Percentiles rank a stretch among this genome's conserved stretches.
These are phyloP conservation scores for Colletotrichum salicis DNA, from an alignment of 2,329 filamentous ascomycete species.

Conservation along the genomic window DNA sequence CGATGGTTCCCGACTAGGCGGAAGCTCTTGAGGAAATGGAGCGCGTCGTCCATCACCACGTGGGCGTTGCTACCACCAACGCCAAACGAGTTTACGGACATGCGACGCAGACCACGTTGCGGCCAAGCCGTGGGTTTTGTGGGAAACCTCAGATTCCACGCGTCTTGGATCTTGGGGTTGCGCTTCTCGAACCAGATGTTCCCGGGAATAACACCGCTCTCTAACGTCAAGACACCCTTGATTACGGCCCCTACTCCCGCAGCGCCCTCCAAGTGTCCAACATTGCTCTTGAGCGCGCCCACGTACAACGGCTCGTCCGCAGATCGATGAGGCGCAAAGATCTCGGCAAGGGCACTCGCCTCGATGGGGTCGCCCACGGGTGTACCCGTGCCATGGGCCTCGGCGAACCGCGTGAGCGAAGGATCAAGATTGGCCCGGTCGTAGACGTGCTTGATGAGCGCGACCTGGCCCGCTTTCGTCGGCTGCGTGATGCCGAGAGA, in stretches of 20 bases:
- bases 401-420: slow-evolving; percentile 45
- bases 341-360: slow-evolving; percentile 56
- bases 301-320: slow-evolving; percentile 43
- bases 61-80: slow-evolving; percentile 38
- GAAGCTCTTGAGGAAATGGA: slow-evolving; percentile 25
- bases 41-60: slow-evolving; percentile 48
- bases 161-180: slow-evolving; percentile 44
- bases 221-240: slow-evolving; percentile 43
- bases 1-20: slow-evolving; percentile 29
- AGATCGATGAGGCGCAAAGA: slow-evolving; percentile 52
- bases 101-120: slow-evolving; percentile 56
- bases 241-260: slow-evolving; percentile 41
- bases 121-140: slow-evolving; percentile 29
- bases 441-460: slow-evolving; percentile 52
- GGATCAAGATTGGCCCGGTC: slow-evolving; percentile 41
- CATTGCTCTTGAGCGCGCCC: slow-evolving; percentile 36
- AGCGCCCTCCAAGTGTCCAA: slow-evolving; percentile 43
- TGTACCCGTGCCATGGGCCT: slow-evolving; percentile 66
- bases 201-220: slow-evolving; percentile 46
- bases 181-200: slow-evolving; percentile 43
- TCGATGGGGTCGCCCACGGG: slow-evolving; percentile 66
- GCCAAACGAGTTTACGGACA: slow-evolving; percentile 60
- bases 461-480: slow-evolving; percentile 43
- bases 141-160: slow-evolving; percentile 46
- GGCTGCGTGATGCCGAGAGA: slow-evolving; percentile 51